Evolutionary conservation across 768 basidiomycete genomes (phyloP).

Genomic region (Suillus spraguei): DNA sequence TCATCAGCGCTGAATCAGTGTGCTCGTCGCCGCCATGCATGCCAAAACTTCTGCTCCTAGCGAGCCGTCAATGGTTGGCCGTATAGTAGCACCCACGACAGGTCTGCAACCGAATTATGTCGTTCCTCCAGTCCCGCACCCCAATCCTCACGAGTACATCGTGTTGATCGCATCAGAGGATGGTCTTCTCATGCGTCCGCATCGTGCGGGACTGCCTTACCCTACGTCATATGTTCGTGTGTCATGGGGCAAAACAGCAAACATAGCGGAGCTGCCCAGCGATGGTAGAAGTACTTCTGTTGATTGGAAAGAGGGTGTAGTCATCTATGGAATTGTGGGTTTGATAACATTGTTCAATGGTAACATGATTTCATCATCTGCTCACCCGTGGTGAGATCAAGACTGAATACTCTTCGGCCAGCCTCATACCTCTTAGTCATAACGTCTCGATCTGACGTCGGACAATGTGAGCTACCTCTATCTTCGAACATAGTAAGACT

Average conservation of each 20-base stretch:
- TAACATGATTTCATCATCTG: slow-evolving; percentile 30
- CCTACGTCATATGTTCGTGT: slow-evolving; percentile 48
- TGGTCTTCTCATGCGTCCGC: slow-evolving; percentile 71
- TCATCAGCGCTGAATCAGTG: too few relatives aligned
- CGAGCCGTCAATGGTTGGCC: neutral
- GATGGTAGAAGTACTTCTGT: slow-evolving; percentile 35
- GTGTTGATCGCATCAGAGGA: slow-evolving; percentile 58
- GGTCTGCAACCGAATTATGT: slow-evolving; percentile 62
- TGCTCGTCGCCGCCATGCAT: too few relatives aligned
- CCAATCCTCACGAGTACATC: slow-evolving; percentile 70
- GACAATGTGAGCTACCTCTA: slow-evolving; percentile 52
- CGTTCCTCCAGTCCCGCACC: slow-evolving; percentile 74
- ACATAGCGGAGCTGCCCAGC: slow-evolving; percentile 52
- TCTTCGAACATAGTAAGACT: neutral
- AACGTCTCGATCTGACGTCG: slow-evolving; percentile 61
- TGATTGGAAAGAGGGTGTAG: slow-evolving; percentile 58
- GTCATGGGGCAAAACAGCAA: slow-evolving; percentile 60
- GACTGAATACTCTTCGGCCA: slow-evolving; percentile 27
- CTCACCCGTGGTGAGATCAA: neutral
- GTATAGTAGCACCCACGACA: slow-evolving; percentile 10
- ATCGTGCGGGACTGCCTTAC: slow-evolving; percentile 30
- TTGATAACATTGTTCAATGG: slow-evolving; percentile 73
- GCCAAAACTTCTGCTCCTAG: neutral
- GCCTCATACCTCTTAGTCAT: slow-evolving; percentile 80
- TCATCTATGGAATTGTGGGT: slow-evolving; percentile 79